Percentiles rank a stretch among this genome's conserved stretches.
Conservation (phyloP, 306 rosid species). For the Sindora glabra region DNA sequence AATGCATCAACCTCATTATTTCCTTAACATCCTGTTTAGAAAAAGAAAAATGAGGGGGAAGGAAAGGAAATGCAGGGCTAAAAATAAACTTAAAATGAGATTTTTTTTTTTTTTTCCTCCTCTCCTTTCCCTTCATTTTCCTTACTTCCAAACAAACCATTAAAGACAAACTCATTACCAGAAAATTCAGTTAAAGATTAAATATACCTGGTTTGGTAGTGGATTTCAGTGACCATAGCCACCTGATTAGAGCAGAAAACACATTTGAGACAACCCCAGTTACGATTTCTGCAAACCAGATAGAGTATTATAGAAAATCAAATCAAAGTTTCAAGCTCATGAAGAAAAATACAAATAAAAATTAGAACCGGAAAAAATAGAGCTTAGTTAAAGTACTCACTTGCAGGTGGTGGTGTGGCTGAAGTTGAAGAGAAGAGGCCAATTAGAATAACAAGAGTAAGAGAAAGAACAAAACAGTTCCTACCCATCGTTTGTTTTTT, state of each 20-base stretch:
- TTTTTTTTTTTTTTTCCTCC: no score
- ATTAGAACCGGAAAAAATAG: not conserved
- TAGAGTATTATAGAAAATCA: constrained; percentile 7
- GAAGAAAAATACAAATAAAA: not conserved
- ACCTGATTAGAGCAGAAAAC: constrained; percentile 71
- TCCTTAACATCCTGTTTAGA: no score
- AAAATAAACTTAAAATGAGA: no score
- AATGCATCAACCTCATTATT: no score
- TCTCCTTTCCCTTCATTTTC: no score
- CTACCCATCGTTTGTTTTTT: constrained; percentile 37
- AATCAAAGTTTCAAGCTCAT: constrained; percentile 1
- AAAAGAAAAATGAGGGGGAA: no score
- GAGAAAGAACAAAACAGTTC: constrained; percentile 29
- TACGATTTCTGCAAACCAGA: constrained; percentile 52
- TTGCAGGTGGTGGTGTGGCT: constrained; percentile 76
- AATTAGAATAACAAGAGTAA: constrained; percentile 40
- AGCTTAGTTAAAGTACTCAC: constrained; percentile 45
- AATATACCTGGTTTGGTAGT: constrained; percentile 55
- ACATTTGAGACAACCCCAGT: constrained; percentile 78
- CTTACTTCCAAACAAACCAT: no score
- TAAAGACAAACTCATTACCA: constrained; percentile 2
- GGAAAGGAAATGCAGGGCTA: no score
- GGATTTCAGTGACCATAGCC: constrained; percentile 84
- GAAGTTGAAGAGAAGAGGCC: constrained; percentile 56
- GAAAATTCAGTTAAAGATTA: constrained; percentile 11